Evolutionary conservation across 164 flowering plant species (phyloP).

Genomic region (Sedum album): DNA sequence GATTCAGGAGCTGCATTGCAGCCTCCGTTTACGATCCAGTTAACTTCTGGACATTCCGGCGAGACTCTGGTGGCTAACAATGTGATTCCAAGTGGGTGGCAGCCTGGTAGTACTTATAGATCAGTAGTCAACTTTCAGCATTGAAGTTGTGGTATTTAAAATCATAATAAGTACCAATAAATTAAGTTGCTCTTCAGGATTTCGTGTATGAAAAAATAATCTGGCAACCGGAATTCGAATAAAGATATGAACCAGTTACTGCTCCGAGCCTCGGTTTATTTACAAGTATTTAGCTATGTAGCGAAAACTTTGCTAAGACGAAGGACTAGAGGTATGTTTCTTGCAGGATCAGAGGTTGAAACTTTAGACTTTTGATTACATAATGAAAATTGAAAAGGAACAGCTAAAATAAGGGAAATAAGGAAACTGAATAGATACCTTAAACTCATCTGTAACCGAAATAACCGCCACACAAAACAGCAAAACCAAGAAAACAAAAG

Average conservation of each 20-base stretch:
- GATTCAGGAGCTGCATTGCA: slow-evolving; percentile 24
- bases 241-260: background rate
- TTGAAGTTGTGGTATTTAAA: background rate
- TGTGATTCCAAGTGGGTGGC: slow-evolving; percentile 60
- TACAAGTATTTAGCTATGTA: background rate
- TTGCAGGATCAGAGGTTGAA: slow-evolving; percentile 51
- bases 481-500: too few relatives aligned
- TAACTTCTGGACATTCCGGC: slow-evolving; percentile 30
- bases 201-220: background rate
- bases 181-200: background rate
- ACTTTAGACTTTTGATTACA: too few relatives aligned
- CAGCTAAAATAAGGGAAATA: too few relatives aligned
- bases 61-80: slow-evolving; percentile 34
- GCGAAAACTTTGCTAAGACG: background rate
- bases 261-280: background rate
- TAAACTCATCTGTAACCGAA: slow-evolving; percentile 7
- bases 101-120: slow-evolving; percentile 45
- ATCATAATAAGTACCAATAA: background rate
- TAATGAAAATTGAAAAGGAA: background rate
- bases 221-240: background rate
- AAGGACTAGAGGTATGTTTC: slow-evolving; percentile 60
- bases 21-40: slow-evolving; percentile 42
- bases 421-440: too few relatives aligned
- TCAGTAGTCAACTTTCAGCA: slow-evolving; percentile 44
- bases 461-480: background rate